Evolutionary conservation across 495 filamentous ascomycete species (phyloP).

Genomic region (Jackrogersella multiformis): DNA sequence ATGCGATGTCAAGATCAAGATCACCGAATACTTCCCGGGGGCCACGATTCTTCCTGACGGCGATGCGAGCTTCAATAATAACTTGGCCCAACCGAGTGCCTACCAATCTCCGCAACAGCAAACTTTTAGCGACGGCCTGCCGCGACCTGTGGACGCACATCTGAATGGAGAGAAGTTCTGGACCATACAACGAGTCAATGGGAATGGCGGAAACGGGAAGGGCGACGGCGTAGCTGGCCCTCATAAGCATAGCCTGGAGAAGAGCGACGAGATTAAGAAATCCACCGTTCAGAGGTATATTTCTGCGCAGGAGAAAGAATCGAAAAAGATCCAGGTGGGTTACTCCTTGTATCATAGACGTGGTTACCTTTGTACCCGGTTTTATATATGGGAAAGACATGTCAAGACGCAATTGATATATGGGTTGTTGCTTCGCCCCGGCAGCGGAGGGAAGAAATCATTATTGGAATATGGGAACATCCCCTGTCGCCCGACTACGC

Average conservation of each 20-base stretch:
- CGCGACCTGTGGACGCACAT: constrained; percentile 27
- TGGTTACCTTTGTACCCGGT: constrained; percentile 21
- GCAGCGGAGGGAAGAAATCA: constrained; percentile 10
- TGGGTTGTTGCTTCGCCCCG: constrained; percentile 1
- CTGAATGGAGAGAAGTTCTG: constrained; percentile 65
- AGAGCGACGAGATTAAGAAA: constrained; percentile 87
- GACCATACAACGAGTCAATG: constrained; percentile 80
- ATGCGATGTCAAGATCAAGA: constrained; percentile 93
- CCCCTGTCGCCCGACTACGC: constrained; percentile 4
- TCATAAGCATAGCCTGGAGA: constrained; percentile 80
- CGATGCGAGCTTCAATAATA: constrained; percentile 25
- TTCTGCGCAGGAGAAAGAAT: constrained; percentile 72
- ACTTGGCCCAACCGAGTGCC: constrained; percentile 26
- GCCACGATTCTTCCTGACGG: constrained; percentile 50
- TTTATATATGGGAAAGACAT: constrained; percentile 29
- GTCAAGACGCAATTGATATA: constrained; percentile 14
- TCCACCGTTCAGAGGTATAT: constrained; percentile 77
- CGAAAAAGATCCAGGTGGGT: constrained; percentile 72
- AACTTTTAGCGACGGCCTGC: constrained; percentile 32
- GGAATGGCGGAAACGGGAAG: constrained; percentile 78
- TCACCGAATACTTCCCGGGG: constrained; percentile 80
- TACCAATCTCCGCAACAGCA: constrained; percentile 32
- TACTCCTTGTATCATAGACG: constrained; percentile 41
- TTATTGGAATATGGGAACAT: constrained; percentile 9
- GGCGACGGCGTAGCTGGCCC: constrained; percentile 69